phyloP scores from a whole-genome alignment of 495 filamentous ascomycete genomes.

The Clohesyomyces aquaticus region DNA sequence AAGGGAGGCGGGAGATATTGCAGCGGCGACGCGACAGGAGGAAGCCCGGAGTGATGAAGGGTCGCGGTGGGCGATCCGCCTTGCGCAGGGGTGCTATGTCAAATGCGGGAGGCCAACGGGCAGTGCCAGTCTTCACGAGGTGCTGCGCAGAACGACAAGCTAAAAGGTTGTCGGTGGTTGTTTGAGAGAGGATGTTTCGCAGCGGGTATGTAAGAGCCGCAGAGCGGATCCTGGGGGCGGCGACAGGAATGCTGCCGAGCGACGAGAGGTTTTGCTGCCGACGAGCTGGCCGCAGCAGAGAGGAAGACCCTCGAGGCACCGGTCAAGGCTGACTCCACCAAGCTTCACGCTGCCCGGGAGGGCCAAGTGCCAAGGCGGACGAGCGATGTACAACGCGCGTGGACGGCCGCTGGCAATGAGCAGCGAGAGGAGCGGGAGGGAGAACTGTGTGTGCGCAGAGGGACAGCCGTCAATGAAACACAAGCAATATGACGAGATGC shows the following conservation, averaged over 20 bases:
- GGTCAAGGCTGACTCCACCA: slow-evolving; percentile 39
- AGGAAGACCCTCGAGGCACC: slow-evolving; percentile 27
- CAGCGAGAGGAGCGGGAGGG: background rate
- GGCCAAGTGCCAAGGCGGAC: slow-evolving; percentile 34
- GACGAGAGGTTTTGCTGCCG: slow-evolving; percentile 18
- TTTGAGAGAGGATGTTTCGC: slow-evolving; percentile 4
- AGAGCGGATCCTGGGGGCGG: slow-evolving; percentile 3
- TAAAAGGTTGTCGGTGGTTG: slow-evolving; percentile 16
- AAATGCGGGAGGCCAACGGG: slow-evolving; percentile 32
- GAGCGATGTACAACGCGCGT: background rate
- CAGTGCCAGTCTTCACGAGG: slow-evolving; percentile 30
- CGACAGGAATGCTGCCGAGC: slow-evolving; percentile 12
- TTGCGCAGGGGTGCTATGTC: slow-evolving; percentile 24
- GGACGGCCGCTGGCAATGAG: slow-evolving; percentile 1
- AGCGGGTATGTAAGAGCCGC: slow-evolving; percentile 20
- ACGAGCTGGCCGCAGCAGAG: slow-evolving; percentile 34
- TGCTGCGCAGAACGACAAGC: slow-evolving; percentile 4
- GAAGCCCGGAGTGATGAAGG: slow-evolving; percentile 35
- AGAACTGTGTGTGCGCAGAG: no score
- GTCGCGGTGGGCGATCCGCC: slow-evolving; percentile 20
- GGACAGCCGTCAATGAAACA: no score
- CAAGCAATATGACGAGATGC: slow-evolving; percentile 38
- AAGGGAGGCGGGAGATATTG: slow-evolving; percentile 30
- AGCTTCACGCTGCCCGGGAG: slow-evolving; percentile 1
- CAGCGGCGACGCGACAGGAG: slow-evolving; percentile 8